phyloP scores from a whole-genome alignment of 768 basidiomycete genomes.

The Tulasnella sp. region DNA sequence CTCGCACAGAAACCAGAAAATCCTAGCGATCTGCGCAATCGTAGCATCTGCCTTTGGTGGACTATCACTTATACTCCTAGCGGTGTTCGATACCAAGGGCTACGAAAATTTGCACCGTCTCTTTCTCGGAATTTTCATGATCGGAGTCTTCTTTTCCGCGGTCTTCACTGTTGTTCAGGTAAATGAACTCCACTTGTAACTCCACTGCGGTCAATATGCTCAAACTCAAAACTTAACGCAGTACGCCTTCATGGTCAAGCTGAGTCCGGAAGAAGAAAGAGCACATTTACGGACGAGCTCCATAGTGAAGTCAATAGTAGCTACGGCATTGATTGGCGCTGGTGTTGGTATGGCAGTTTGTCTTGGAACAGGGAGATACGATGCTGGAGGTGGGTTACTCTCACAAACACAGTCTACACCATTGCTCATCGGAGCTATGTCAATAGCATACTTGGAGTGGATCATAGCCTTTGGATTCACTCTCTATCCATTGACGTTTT shows the following conservation, averaged over 20 bases:
- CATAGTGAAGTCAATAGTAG: constrained; percentile 48
- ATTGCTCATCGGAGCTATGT: neutral
- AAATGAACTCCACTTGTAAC: constrained; percentile 13
- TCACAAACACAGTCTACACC: neutral
- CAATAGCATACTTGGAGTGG: constrained; percentile 60
- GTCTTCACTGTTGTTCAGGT: constrained; percentile 65
- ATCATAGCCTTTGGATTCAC: constrained; percentile 56
- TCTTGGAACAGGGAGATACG: constrained; percentile 33
- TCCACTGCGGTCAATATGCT: neutral
- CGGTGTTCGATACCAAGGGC: constrained; percentile 55
- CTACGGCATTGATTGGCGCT: constrained; percentile 41
- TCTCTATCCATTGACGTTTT: constrained; percentile 60
- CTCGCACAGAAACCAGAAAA: constrained; percentile 43
- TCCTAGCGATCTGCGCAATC: constrained; percentile 45
- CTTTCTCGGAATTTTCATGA: constrained; percentile 59
- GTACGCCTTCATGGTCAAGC: constrained; percentile 54
- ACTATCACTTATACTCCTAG: constrained; percentile 50
- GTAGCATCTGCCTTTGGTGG: constrained; percentile 50
- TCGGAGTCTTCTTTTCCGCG: constrained; percentile 57
- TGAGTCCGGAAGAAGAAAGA: constrained; percentile 31
- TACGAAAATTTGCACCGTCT: constrained; percentile 38
- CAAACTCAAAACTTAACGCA: constrained; percentile 21
- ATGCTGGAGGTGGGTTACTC: constrained; percentile 32
- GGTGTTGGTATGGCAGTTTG: constrained; percentile 48
- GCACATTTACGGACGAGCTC: constrained; percentile 40